Base-by-base conservation (phyloP, 2,329 filamentous ascomycete species). In the Leptosphaerulina australis region DNA sequence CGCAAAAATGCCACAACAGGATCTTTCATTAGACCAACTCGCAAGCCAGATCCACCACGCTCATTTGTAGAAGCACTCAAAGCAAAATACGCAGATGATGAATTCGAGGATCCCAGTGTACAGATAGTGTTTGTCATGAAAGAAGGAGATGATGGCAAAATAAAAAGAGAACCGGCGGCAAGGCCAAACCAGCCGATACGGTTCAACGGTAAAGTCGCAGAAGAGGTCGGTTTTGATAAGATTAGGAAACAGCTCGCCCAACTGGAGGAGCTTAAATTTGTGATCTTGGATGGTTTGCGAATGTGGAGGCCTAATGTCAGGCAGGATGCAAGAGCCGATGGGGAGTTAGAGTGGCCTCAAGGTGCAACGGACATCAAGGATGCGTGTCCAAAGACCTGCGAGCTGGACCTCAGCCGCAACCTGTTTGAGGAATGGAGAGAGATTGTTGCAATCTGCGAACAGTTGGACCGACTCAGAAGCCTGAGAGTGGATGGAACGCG, bases 221-320 rank as follows among this genome's bases (percentile, higher is more conserved):
- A 97, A 75, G 93, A 97, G 75, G 84, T 97, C 25, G 94, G 94
- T 22, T 97, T 97, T 62, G 91, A 96, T 61, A 97, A 97, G 78
- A 90, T 97, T 59, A 84, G 88, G 33, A 82, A 82, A 59, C 85
- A 92, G 73, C 86, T 95, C 65, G 88, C 91, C 60, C 79, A 88
- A 66, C 78, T 97, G 24, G 79, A 87, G 45, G 89, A 94, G 63
- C 80, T 97, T 52, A 87, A 82, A 59, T 86, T 92, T 46, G 86
- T 95, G 39, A 84, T 97, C 29, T 79, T 99, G 6, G 92, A 97
- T 74, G 86, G 88, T 11, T 74, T 90, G 66, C 79, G 83, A 40
- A 81, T 97, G 55, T 73, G 70, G 41, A 68, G 71, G 14, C 64
- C 70, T 12, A 52, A 68, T 15, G 68, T 65, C 4, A 60, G 63